phyloP scores from a whole-genome alignment of 2,329 filamentous ascomycete genomes.

The Chaetomium globosum region DNA sequence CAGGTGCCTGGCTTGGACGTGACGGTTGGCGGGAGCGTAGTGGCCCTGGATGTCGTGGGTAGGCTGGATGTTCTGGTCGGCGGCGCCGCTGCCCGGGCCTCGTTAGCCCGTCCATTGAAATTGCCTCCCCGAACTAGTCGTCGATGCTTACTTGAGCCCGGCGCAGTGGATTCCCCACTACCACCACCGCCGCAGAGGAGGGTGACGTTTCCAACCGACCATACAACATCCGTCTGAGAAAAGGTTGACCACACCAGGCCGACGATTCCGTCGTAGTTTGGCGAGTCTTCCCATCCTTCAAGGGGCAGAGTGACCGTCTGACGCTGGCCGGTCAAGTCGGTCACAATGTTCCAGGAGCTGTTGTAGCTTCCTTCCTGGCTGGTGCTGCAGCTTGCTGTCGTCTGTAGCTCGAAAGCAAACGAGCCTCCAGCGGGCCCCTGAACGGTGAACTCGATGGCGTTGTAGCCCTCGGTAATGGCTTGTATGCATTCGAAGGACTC shows the following conservation, averaged over 20 bases:
- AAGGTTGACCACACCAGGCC: slow-evolving; percentile 37
- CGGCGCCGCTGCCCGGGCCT: slow-evolving; percentile 12
- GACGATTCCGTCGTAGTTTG: slow-evolving; percentile 52
- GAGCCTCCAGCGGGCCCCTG: slow-evolving; percentile 49
- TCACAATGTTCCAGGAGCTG: slow-evolving; percentile 37
- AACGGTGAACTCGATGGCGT: slow-evolving; percentile 51
- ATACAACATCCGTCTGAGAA: slow-evolving; percentile 29
- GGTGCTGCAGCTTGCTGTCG: slow-evolving; percentile 36
- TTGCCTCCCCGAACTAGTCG: slow-evolving; percentile 21
- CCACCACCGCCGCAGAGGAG: slow-evolving; percentile 46
- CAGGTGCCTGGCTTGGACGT: slow-evolving; percentile 33
- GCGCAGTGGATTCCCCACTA: not conserved
- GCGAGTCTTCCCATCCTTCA: slow-evolving; percentile 50
- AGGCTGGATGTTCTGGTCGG: slow-evolving; percentile 23
- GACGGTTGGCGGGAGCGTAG: slow-evolving; percentile 26
- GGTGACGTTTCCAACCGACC: slow-evolving; percentile 37
- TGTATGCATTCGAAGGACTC: slow-evolving; percentile 54
- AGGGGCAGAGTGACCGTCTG: slow-evolving; percentile 57
- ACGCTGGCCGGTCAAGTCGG: slow-evolving; percentile 51
- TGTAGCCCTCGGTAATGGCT: slow-evolving; percentile 51
- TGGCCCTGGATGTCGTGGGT: slow-evolving; percentile 24
- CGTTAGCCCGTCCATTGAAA: slow-evolving; percentile 16
- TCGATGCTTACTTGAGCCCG: slow-evolving; percentile 26
- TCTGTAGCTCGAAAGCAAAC: slow-evolving; percentile 53
- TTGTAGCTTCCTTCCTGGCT: slow-evolving; percentile 23